phyloP scores from a whole-genome alignment of 75 land plant genomes.

The Sequoia sempervirens region DNA sequence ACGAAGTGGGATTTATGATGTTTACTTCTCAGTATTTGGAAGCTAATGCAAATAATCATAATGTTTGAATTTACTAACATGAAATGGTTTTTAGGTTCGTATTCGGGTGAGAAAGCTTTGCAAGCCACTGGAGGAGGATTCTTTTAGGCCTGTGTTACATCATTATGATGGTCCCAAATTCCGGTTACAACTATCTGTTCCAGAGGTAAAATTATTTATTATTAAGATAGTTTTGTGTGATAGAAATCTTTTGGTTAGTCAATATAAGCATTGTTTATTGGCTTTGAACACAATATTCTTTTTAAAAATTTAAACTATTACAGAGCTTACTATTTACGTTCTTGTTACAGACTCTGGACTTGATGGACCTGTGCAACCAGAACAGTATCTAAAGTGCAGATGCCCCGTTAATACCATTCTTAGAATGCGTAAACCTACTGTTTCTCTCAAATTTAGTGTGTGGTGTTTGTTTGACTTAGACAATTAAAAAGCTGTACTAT shows the following conservation, averaged over 20 bases:
- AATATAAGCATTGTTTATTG: not conserved
- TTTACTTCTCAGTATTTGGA: not conserved
- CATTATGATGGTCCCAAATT: slow-evolving; percentile 98
- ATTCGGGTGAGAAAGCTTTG: slow-evolving; percentile 80
- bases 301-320: not conserved
- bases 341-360: slow-evolving; percentile 30
- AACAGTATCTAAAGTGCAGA: slow-evolving; percentile 16
- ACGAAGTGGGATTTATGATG: not conserved
- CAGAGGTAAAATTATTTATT: slow-evolving; percentile 54
- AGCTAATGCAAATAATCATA: not conserved
- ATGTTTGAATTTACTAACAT: not conserved
- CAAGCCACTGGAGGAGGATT: slow-evolving; percentile 90
- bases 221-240: not conserved
- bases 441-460: not conserved
- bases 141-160: slow-evolving; percentile 91
- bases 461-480: not conserved
- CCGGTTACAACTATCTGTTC: slow-evolving; percentile 83
- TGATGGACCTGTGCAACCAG: slow-evolving; percentile 40
- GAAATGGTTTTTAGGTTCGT: slow-evolving; percentile 52
- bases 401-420: not conserved
- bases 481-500: slow-evolving; percentile 4
- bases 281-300: not conserved
- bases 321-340: not conserved
- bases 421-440: not conserved
- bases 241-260: not conserved